phyloP scores from a whole-genome alignment of 2,329 filamentous ascomycete species.

The Exophiala lecanii-corni region DNA sequence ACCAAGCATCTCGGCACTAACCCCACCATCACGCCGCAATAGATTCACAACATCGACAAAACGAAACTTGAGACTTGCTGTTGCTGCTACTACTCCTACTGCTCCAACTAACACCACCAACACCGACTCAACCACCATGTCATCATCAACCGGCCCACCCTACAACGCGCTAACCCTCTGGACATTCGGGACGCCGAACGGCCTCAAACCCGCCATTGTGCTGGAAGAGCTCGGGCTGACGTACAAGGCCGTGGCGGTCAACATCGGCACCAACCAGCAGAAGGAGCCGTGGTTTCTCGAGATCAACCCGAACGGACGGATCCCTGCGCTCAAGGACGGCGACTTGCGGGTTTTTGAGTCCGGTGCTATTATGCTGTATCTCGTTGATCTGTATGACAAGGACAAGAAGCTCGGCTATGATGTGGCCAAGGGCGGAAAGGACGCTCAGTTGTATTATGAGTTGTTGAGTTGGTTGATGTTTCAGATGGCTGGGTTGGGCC shows the following conservation, averaged over 20 bases:
- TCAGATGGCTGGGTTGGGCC: slow-evolving; percentile 39
- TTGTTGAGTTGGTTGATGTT: slow-evolving; percentile 44
- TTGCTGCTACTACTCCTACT: too few species aligned
- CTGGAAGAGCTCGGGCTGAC: slow-evolving; percentile 35
- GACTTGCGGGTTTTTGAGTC: slow-evolving; percentile 42
- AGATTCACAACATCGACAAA: too few species aligned
- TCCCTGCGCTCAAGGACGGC: slow-evolving; percentile 43
- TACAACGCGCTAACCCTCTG: slow-evolving; percentile 20
- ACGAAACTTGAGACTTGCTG: too few species aligned
- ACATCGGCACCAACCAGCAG: slow-evolving; percentile 42
- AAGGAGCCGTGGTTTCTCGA: slow-evolving; percentile 44
- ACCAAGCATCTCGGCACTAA: too few species aligned
- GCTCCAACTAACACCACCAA: too few species aligned
- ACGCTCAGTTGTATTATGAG: slow-evolving; percentile 41
- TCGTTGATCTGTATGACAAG: slow-evolving; percentile 42
- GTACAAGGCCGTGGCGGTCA: slow-evolving; percentile 35
- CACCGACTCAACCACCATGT: too few species aligned
- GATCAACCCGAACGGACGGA: slow-evolving; percentile 48
- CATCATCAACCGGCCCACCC: slow-evolving; percentile 2
- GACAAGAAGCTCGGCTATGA: slow-evolving; percentile 41
- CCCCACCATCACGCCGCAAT: too few species aligned
- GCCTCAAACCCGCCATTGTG: slow-evolving; percentile 35
- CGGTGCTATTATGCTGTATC: slow-evolving; percentile 44
- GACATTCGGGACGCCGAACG: slow-evolving; percentile 24
- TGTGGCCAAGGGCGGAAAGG: slow-evolving; percentile 23